Base-by-base conservation (phyloP, 768 basidiomycete species). In the Termitomyces sp. region DNA sequence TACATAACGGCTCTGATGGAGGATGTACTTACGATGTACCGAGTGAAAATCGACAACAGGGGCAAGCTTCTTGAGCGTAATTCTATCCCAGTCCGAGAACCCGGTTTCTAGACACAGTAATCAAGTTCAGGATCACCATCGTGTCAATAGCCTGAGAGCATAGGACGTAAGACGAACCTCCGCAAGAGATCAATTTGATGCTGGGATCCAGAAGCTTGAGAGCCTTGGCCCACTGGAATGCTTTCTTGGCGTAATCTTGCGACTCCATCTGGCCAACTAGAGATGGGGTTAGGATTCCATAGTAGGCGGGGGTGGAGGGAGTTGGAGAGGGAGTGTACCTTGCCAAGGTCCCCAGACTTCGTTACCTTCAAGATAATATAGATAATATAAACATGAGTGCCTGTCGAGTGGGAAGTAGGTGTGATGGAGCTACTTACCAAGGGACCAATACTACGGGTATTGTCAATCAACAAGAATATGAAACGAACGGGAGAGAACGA, bases 201-300 rank as follows among this genome's bases (percentile, higher is more conserved):
- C 53, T 71, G 1, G 83, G 82, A 59, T 86, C 84, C 4, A 85
- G 75, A 1, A 84, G 69, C 25, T 73, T 72, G 22, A 86, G 68
- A 0, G 81, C 83, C 60, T 84, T 83, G 2, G 82, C 82, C 84
- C 84, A 86, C 56, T 80, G 80, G 44, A 70, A 78, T 0, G 82
- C 83, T 48, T 74, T 78, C 59, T 77, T 76, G 25, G 78, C 76
- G 63, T 85, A 85, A 47, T 81, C 83, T 20, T 70, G 66, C 0
- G 81, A 75, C 12, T 74, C 74, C 72, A 82, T 76, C 60, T 84
- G 80, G 15, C 83, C 82, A 5, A 85, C 80, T 74, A 18, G 35
- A 50, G 23, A 47, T 10, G 23, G 50, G 3, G 20, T 23, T 13
- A 20, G 18, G 5, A 10, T 18, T n/a, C n/a, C n/a, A n/a, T n/a